These are phyloP conservation scores for Iris pallida DNA, from an alignment of 116 monocot genomes.

Conservation along the genomic window DNA sequence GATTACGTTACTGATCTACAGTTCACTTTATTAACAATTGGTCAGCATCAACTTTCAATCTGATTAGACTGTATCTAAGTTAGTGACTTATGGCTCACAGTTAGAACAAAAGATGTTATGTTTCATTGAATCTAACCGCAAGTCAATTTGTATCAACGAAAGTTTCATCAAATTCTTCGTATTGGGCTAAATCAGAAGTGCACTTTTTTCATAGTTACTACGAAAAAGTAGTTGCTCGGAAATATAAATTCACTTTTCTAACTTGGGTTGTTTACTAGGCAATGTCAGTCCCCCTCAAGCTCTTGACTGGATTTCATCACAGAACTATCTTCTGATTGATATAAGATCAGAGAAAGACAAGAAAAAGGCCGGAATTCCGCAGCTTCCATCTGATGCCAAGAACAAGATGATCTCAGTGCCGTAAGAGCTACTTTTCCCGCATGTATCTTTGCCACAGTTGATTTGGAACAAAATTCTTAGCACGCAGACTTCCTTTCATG, in stretches of 20 bases:
- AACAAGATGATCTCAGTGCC: slow-evolving; percentile 82
- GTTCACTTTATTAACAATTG: too few relatives aligned
- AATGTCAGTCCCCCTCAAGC: slow-evolving; percentile 72
- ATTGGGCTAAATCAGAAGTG: too few relatives aligned
- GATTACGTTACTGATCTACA: too few relatives aligned
- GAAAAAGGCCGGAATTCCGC: slow-evolving; percentile 78
- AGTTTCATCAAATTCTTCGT: too few relatives aligned
- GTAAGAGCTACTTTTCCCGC: slow-evolving; percentile 24
- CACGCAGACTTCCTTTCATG: not conserved
- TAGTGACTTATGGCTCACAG: too few relatives aligned
- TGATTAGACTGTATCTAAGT: too few relatives aligned
- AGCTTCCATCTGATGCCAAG: slow-evolving; percentile 66
- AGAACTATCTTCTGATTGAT: slow-evolving; percentile 68
- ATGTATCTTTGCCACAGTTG: not conserved
- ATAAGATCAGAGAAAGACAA: slow-evolving; percentile 87
- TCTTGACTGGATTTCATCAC: slow-evolving; percentile 61
- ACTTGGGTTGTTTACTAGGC: slow-evolving; percentile 39
- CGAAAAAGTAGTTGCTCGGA: not conserved
- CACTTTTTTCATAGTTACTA: too few relatives aligned
- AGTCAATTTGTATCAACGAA: too few relatives aligned
- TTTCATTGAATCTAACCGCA: too few relatives aligned
- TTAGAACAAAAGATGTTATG: too few relatives aligned
- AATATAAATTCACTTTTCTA: not conserved
- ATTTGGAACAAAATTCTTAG: not conserved
- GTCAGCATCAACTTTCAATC: too few relatives aligned